phyloP scores from a whole-genome alignment of 306 rosid species.

The Rubus idaeus region DNA sequence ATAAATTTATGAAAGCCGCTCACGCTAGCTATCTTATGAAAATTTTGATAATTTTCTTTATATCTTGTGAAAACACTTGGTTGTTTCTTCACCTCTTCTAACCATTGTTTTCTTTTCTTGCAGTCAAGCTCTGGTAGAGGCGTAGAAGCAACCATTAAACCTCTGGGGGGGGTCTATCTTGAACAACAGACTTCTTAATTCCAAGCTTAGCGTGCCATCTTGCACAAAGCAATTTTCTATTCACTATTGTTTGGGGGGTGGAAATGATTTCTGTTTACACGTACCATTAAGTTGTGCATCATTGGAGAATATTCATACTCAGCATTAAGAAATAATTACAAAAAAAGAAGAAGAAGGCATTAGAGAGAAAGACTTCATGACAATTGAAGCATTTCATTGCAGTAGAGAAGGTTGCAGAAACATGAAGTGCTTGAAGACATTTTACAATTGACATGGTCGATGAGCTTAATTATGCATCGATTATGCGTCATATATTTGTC shows the following conservation, averaged over 20 bases:
- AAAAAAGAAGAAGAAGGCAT: neutral
- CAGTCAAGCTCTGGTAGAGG: neutral
- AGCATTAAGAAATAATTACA: too few species aligned
- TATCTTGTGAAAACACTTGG: neutral
- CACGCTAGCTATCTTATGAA: neutral
- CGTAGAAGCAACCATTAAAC: neutral
- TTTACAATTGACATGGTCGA: neutral
- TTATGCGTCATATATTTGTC: neutral
- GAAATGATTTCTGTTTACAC: neutral
- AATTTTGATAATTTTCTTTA: too few species aligned
- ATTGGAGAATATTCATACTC: neutral
- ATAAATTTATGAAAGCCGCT: neutral
- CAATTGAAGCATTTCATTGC: neutral
- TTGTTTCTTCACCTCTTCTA: neutral
- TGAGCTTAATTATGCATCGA: slow-evolving; percentile 6
- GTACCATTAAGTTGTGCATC: neutral
- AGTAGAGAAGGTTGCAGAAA: neutral
- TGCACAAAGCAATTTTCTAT: neutral
- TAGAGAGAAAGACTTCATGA: neutral
- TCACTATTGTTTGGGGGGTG: neutral
- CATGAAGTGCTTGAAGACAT: neutral
- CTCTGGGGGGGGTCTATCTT: neutral
- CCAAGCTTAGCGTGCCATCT: slow-evolving; percentile 4
- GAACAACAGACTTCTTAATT: neutral
- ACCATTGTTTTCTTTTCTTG: neutral